Conservation (phyloP, 306 rosid genomes). For the Dalbergia oliveri region DNA sequence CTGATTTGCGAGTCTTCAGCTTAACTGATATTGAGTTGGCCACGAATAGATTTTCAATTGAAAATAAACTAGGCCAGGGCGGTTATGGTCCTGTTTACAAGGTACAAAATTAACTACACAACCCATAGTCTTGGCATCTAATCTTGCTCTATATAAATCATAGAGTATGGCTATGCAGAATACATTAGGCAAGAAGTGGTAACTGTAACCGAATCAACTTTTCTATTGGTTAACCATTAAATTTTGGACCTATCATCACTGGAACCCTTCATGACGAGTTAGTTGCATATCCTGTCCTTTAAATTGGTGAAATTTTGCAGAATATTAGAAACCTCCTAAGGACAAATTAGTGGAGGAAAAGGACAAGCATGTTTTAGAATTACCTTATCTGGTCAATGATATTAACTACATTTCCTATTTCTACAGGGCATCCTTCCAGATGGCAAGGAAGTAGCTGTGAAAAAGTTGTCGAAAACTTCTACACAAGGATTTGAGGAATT, state of each 20-base stretch:
- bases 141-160: neutral
- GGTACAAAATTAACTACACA: constrained; percentile 34
- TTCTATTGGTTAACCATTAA: neutral
- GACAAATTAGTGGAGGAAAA: no score
- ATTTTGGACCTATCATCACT: no score
- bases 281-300: neutral
- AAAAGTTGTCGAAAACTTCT: constrained; percentile 58
- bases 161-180: neutral
- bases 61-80: constrained; percentile 53
- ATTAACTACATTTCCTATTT: neutral
- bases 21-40: constrained; percentile 42
- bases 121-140: neutral
- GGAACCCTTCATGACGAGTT: no score
- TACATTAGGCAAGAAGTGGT: neutral
- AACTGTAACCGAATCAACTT: neutral
- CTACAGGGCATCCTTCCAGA: constrained; percentile 47
- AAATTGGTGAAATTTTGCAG: no score
- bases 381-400: no score
- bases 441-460: constrained; percentile 58
- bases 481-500: constrained; percentile 64
- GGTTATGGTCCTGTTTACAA: constrained; percentile 58
- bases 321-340: no score
- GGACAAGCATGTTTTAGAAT: no score
- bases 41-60: constrained; percentile 42
- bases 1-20: constrained; percentile 38